Evolutionary conservation across 257 asterid genomes (phyloP), one percentile per base, ranked within the genome.

Genomic region (Thymus mandschuricus): DNA sequence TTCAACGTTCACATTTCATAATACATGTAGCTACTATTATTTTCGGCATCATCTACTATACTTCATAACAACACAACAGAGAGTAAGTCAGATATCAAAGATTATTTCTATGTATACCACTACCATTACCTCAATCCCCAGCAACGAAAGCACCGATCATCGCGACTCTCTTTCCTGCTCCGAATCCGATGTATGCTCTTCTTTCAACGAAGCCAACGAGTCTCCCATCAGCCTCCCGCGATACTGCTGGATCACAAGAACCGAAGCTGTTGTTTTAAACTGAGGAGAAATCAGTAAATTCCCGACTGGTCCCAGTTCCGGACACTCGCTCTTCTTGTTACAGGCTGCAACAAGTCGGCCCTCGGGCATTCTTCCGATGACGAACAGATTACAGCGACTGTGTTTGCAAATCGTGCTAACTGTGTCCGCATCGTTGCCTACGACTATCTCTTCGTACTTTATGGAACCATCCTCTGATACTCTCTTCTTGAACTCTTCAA

Each of bases 161-260:
- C n/a, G 62, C 8, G 28, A 78, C n/a, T 69, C 66, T 31, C 15
- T 67, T 4, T 60, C 62, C n/a, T 8, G n/a, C 58, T 48, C 70
- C 46, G 58, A 28, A 1, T 29, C 86, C 3, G 81, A 68, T 8
- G 80, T 55, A 4, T 71, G 68, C 1, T 74, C 85, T 12, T 81
- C 86, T 68, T 76, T 76, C 76, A 86, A 68, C 3, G 91, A 74
- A 6, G 69, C 79, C 70, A 85, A 34, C 0, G 90, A 79, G 9
- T 76, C 75, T 13, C 74, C 76, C 0, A 86, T 75, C 34, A 86
- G 70, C 71, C 64, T 73, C 51, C 84, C 73, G 7, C 84, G 85
- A 71, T 82, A 84, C 70, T 88, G 95, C 78, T 88, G 95, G 81
- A 88, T 87, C 75, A 88, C 89, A 76, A 88, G 72, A 10, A 84